These are phyloP conservation scores for Aspergillus homomorphus DNA, from an alignment of 495 filamentous ascomycete genomes.

Conservation along the genomic window DNA sequence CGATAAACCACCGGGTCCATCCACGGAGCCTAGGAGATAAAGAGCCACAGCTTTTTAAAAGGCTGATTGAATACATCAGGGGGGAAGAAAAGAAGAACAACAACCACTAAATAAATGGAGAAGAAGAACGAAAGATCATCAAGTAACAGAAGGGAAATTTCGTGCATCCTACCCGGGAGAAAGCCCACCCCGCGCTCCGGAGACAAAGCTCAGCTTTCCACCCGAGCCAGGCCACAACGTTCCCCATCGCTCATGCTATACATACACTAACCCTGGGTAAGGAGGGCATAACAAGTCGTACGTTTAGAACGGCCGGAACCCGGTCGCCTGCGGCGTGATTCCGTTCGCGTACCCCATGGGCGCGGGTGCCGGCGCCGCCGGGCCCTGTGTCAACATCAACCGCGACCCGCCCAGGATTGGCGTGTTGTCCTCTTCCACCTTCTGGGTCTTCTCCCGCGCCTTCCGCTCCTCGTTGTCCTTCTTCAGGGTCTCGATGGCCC, in stretches of 20 bases:
- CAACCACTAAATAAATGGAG: slow-evolving; percentile 19
- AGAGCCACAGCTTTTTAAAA: slow-evolving; percentile 13
- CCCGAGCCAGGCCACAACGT: slow-evolving; percentile 15
- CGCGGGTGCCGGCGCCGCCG: slow-evolving; percentile 51
- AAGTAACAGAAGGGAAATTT: slow-evolving; percentile 14
- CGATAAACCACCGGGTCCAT: neutral
- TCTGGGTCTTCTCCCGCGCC: slow-evolving; percentile 75
- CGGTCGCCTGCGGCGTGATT: slow-evolving; percentile 76
- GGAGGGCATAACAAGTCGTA: slow-evolving; percentile 10
- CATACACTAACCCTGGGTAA: slow-evolving; percentile 25
- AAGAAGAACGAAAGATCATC: slow-evolving; percentile 15
- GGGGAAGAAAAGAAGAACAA: slow-evolving; percentile 23
- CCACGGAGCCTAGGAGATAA: slow-evolving; percentile 7
- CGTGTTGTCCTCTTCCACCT: slow-evolving; percentile 85
- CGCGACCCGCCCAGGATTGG: slow-evolving; percentile 88
- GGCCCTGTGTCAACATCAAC: slow-evolving; percentile 98
- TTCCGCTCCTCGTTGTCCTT: slow-evolving; percentile 98
- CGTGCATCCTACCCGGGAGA: slow-evolving; percentile 15
- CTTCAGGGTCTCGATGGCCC: slow-evolving; percentile 78
- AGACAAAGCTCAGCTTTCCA: no score
- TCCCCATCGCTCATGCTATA: slow-evolving; percentile 43
- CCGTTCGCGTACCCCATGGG: slow-evolving; percentile 75
- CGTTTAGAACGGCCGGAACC: slow-evolving; percentile 59
- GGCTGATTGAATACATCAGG: slow-evolving; percentile 30
- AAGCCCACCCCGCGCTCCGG: neutral